Base-by-base conservation (phyloP, 345 rosid species). In the Dovyalis caffra region DNA sequence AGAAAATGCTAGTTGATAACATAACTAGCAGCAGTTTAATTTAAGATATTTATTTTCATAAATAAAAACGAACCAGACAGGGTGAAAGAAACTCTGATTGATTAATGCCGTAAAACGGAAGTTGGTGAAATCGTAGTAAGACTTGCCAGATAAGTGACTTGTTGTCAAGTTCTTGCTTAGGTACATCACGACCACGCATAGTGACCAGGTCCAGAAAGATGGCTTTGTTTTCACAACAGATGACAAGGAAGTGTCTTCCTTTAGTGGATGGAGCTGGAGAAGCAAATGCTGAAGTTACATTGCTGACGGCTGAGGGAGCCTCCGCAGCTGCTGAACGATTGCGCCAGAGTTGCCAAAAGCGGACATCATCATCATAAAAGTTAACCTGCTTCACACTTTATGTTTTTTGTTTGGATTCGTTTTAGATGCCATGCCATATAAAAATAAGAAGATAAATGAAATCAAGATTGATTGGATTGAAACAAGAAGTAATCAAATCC, bases 101-200 rank as follows among this genome's bases (percentile, higher is more conserved):
- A 37, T 37, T 37, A 37, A 7, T 37, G 40, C 40, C 40, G 1
- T 7, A 37, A 37, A 37, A 32, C 12, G 37, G 21, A 64, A 31
- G 64, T 21, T 11, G 11, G 65, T 6, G 64, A 61, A 61, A 61
- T 25, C 18, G 33, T 26, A 1, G 15, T 18, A 18, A 23, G 69
- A 86, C 86, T 86, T 83, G 80, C 97, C 99, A 95, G 83, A 95
- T 87, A 79, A 95, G 89, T 5, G 98, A 93, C 74, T 86, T 91
- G 83, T 91, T 95, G 80, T 93, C 99, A 73, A 95, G 97, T 77
- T 95, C 99, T 71, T 89, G 93, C 85, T 95, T 95, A 25, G 94
- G 98, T 61, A 95, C 97, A 86, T 93, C 99, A 15, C 97, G 95
- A 70, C 99, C 96, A 34, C 98, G 97, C 98, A 95, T 91, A 25